Evolutionary conservation across 1,284 basidiomycete genomes (phyloP).

Genomic region (Sparassis latifolia): DNA sequence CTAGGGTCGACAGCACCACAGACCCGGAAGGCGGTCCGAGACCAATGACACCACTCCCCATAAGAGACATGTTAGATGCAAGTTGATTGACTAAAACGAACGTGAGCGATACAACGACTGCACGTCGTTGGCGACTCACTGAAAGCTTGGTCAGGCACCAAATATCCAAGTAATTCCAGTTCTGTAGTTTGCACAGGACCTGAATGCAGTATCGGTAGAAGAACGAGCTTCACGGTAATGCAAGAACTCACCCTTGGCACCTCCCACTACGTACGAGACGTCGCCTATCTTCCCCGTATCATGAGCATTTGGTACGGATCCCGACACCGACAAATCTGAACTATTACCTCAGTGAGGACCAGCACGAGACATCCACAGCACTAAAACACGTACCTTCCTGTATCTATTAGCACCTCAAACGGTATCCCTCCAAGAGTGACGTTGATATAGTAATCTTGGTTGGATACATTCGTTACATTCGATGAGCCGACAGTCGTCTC

Average conservation of each 20-base stretch:
- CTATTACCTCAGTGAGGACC: slow-evolving; percentile 16
- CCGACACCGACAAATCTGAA: slow-evolving; percentile 55
- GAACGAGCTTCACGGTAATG: background rate
- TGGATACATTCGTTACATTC: slow-evolving; percentile 15
- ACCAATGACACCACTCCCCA: slow-evolving; percentile 28
- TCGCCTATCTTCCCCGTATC: slow-evolving; percentile 33
- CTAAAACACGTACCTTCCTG: slow-evolving; percentile 23
- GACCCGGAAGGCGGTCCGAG: slow-evolving; percentile 31
- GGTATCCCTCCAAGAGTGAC: slow-evolving; percentile 40
- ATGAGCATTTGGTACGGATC: slow-evolving; percentile 32
- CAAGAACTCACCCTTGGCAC: slow-evolving; percentile 32
- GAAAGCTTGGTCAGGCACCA: slow-evolving; percentile 49
- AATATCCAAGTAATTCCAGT: slow-evolving; percentile 47
- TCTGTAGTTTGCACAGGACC: slow-evolving; percentile 45
- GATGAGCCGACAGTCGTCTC: slow-evolving; percentile 11
- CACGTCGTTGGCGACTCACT: slow-evolving; percentile 31
- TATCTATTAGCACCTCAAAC: slow-evolving; percentile 53
- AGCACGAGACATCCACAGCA: background rate
- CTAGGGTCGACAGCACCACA: slow-evolving; percentile 16
- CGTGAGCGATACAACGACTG: slow-evolving; percentile 61
- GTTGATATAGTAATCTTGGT: slow-evolving; percentile 43
- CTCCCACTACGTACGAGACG: slow-evolving; percentile 44
- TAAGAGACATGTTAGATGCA: slow-evolving; percentile 48
- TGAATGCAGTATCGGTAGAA: slow-evolving; percentile 5
- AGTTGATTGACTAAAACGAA: slow-evolving; percentile 58